A percentile compares a stretch with the other conserved stretches of the same genome.
phyloP scores from a whole-genome alignment of 768 basidiomycete species.

The Panaeolus cyanescens region DNA sequence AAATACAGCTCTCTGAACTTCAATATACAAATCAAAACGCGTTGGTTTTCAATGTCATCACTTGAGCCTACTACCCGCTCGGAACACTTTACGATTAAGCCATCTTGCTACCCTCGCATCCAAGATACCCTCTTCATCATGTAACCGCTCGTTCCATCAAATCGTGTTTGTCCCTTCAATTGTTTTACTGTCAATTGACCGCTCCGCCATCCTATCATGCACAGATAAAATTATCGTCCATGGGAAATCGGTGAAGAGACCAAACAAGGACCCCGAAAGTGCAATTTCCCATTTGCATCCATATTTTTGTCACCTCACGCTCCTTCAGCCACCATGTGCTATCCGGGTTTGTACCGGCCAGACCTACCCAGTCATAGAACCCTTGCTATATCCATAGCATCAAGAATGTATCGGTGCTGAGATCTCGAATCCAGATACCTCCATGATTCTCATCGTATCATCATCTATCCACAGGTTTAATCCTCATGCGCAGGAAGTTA shows the following conservation, averaged over 20 bases:
- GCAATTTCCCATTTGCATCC: background rate
- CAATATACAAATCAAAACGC: too few relatives aligned
- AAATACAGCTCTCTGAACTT: too few relatives aligned
- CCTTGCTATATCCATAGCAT: background rate
- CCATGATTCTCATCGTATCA: slow-evolving; percentile 1
- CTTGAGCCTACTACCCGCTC: too few relatives aligned
- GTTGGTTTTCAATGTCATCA: too few relatives aligned
- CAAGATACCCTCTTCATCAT: too few relatives aligned
- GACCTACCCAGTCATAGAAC: background rate
- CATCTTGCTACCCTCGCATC: too few relatives aligned
- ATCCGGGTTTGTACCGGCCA: background rate
- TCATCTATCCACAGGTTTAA: background rate
- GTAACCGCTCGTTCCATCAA: too few relatives aligned
- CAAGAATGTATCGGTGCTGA: background rate
- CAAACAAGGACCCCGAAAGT: background rate
- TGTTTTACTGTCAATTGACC: background rate
- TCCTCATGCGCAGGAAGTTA: background rate
- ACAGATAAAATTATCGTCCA: background rate
- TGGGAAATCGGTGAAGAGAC: background rate
- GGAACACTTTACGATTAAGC: too few relatives aligned
- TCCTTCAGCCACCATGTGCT: background rate
- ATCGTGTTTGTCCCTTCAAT: too few relatives aligned
- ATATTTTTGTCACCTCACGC: background rate
- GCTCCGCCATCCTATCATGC: background rate
- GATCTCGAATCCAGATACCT: background rate